A percentile compares a stretch with the other conserved stretches of the same genome.
Conservation (phyloP, 805 yeast genomes). For the Hanseniaspora hatyaiensis region DNA sequence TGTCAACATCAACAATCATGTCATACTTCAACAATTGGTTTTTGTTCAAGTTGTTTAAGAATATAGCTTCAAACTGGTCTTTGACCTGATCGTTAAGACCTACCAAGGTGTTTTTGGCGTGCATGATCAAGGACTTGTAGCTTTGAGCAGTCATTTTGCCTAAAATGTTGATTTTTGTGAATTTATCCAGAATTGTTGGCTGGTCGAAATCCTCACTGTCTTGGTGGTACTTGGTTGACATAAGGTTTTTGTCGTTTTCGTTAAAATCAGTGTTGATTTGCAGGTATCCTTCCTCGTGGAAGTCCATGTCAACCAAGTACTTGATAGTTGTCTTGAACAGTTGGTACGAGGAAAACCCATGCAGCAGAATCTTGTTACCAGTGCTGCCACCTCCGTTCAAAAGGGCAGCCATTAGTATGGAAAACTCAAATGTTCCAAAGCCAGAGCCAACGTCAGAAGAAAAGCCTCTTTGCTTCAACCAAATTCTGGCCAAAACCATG, state of each 20-base stretch:
- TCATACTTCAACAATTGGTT: conserved; percentile 55
- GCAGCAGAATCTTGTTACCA: conserved; percentile 65
- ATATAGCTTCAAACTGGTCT: conserved; percentile 72
- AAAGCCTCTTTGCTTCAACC: conserved; percentile 84
- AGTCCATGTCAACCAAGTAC: conserved; percentile 70
- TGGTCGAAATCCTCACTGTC: conserved; percentile 42
- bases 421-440: conserved; percentile 86
- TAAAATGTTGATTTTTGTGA: conserved; percentile 62
- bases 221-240: conserved; percentile 3
- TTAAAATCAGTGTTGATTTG: conserved; percentile 44
- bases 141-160: conserved; percentile 70
- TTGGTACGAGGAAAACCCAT: conserved; percentile 88
- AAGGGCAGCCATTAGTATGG: conserved; percentile 65
- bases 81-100: conserved; percentile 66
- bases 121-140: conserved; percentile 47
- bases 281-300: conserved; percentile 49
- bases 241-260: background rate
- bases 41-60: conserved; percentile 47
- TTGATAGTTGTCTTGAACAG: conserved; percentile 78
- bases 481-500: conserved; percentile 68
- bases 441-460: conserved; percentile 45
- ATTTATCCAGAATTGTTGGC: conserved; percentile 67
- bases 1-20: conserved; percentile 36
- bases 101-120: conserved; percentile 56
- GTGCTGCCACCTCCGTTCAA: conserved; percentile 69